Evolutionary conservation across 768 basidiomycete species (phyloP).

Genomic region (Hemileccinum rubropunctum): DNA sequence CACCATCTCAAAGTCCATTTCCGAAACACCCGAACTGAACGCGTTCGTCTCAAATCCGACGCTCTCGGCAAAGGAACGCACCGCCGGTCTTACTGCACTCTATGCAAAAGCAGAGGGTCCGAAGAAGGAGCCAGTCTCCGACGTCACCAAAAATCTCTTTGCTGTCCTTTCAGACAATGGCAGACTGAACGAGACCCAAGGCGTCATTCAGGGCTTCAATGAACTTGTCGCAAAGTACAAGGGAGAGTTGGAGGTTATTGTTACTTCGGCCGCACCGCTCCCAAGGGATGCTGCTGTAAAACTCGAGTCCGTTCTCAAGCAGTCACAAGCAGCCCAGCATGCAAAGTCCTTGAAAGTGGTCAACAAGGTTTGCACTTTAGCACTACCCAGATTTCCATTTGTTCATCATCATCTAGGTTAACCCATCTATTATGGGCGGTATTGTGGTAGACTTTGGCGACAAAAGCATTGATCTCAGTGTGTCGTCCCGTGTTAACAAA

Average conservation of each 20-base stretch:
- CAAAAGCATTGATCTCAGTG: slow-evolving; percentile 96
- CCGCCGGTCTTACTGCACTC: slow-evolving; percentile 62
- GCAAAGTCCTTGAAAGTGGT: slow-evolving; percentile 86
- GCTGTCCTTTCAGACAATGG: slow-evolving; percentile 90
- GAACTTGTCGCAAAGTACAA: slow-evolving; percentile 84
- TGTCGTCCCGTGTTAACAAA: slow-evolving; percentile 90
- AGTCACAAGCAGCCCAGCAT: slow-evolving; percentile 78
- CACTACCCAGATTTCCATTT: background rate
- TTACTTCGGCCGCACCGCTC: slow-evolving; percentile 85
- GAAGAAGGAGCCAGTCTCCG: slow-evolving; percentile 77
- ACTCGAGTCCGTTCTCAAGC: slow-evolving; percentile 84
- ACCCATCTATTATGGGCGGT: slow-evolving; percentile 89
- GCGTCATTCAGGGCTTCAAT: slow-evolving; percentile 89
- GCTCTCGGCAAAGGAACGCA: slow-evolving; percentile 75
- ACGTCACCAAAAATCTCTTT: slow-evolving; percentile 92
- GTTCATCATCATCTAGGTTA: slow-evolving; percentile 55
- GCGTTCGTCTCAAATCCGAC: slow-evolving; percentile 89
- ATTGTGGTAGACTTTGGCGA: slow-evolving; percentile 96
- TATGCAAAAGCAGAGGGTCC: slow-evolving; percentile 64
- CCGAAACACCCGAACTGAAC: slow-evolving; percentile 58
- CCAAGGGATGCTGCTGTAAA: slow-evolving; percentile 71
- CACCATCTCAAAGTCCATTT: slow-evolving; percentile 66
- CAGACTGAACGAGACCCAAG: slow-evolving; percentile 76
- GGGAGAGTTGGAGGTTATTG: slow-evolving; percentile 89
- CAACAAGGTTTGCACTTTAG: slow-evolving; percentile 69